Base-by-base conservation (phyloP, 2,329 filamentous ascomycete genomes). In the Plectosphaerella plurivora region DNA sequence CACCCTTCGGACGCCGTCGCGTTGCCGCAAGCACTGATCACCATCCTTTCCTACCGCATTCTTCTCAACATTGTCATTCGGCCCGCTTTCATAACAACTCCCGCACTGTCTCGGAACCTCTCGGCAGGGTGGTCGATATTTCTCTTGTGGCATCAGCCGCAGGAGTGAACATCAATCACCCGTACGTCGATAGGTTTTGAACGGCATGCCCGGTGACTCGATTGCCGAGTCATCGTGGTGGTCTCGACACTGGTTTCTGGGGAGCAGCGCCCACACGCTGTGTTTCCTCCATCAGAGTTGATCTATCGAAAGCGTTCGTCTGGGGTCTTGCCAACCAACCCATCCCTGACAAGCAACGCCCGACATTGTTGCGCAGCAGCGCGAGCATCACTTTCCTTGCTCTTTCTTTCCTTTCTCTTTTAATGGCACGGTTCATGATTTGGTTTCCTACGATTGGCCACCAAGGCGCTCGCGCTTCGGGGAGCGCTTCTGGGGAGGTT, bases 1-100 rank as follows among this genome's bases (percentile, higher is more conserved):
- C 15, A n/a, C 37, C 37, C 14, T n/a, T 41, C 37, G 15, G 14
- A 41, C 15, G 16, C 16, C 37, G 16, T 41, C 41, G 45, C 52
- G 47, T 55, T 52, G 55, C 68, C 68, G 66, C 61, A 67, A 69
- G 69, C 64, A 68, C 63, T 64, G 67, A 68, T 62, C 67, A 64
- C 56, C 52, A 57, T 60, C 64, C 62, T 63, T 60, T 63, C 62
- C 62, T 62, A 58, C 63, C 60, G 65, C 57, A 64, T 63, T 12
- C 28, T 33, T 67, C 64, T 70, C 63, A 70, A 69, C 71, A 33
- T 68, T 72, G 61, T 69, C 70, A 73, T 73, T 71, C 67, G 67
- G 71, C 66, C 12, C 41, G 39, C 37, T 35, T 15, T 41, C 36
- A n/a, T 35, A 41, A 41, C 35, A n/a, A 61, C 60, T 67, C 58